These are phyloP conservation scores for Suillus fuscotomentosus DNA, from an alignment of 768 basidiomycete genomes.

Conservation along the genomic window DNA sequence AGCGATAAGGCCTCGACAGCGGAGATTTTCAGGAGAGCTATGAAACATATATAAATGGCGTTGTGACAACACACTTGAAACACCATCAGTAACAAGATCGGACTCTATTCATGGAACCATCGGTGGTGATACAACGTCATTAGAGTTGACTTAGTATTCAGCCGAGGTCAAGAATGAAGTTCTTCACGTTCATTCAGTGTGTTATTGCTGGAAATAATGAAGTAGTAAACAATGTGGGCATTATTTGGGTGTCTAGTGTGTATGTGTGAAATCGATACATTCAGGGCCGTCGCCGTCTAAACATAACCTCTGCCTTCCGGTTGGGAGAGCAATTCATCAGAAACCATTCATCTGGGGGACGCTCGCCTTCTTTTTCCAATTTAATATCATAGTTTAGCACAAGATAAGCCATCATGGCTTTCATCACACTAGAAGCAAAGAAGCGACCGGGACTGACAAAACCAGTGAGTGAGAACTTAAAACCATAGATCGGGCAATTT, in stretches of 20 bases:
- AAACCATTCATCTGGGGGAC: conserved; percentile 35
- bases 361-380: conserved; percentile 31
- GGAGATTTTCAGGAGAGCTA: neutral
- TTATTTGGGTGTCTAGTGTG: conserved; percentile 12
- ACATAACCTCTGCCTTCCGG: conserved; percentile 34
- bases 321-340: conserved; percentile 37
- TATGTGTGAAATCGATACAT: conserved; percentile 1
- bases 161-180: neutral
- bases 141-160: neutral
- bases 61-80: neutral
- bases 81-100: neutral
- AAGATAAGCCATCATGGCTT: conserved; percentile 39
- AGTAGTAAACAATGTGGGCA: conserved; percentile 6
- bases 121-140: neutral
- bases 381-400: conserved; percentile 40
- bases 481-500: neutral
- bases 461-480: conserved; percentile 7
- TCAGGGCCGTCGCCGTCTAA: conserved; percentile 28
- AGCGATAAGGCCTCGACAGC: neutral
- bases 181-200: neutral
- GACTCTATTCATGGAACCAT: neutral
- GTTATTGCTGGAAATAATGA: conserved; percentile 8
- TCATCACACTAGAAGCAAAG: conserved; percentile 40
- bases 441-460: conserved; percentile 40
- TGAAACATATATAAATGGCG: neutral